A percentile compares a stretch with the other conserved stretches of the same genome.
Evolutionary conservation across 495 filamentous ascomycete genomes (phyloP).

Genomic region (Trichoderma parareesei): DNA sequence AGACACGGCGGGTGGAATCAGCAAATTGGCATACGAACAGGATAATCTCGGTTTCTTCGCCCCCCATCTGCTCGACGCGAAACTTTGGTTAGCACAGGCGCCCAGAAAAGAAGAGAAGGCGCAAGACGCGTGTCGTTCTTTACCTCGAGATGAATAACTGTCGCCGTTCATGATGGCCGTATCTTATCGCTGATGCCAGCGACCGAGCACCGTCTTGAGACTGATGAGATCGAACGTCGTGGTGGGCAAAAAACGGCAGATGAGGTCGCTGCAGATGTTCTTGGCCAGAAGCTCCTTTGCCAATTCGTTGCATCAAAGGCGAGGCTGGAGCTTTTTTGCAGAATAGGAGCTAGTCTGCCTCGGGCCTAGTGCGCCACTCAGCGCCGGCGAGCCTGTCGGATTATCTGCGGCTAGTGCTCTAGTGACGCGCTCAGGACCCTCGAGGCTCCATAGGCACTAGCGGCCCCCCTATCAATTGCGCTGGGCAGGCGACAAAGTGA

Average conservation of each 20-base stretch:
- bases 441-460: background rate
- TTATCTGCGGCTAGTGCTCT: slow-evolving; percentile 6
- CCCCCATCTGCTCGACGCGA: slow-evolving; percentile 40
- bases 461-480: background rate
- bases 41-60: slow-evolving; percentile 47
- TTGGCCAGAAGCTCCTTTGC: slow-evolving; percentile 2
- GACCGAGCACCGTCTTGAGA: background rate
- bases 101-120: background rate
- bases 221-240: background rate
- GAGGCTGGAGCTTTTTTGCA: slow-evolving; percentile 33
- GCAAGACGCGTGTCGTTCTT: slow-evolving; percentile 17
- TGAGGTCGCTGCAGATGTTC: background rate
- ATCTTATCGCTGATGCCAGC: background rate
- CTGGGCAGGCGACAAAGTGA: background rate
- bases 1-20: background rate
- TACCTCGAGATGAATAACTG: slow-evolving; percentile 74
- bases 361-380: slow-evolving; percentile 15
- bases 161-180: slow-evolving; percentile 72
- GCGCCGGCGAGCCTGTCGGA: slow-evolving; percentile 7
- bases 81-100: slow-evolving; percentile 15
- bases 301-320: slow-evolving; percentile 13
- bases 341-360: slow-evolving; percentile 14
- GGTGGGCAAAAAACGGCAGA: background rate
- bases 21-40: slow-evolving; percentile 9
- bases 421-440: background rate